A percentile compares a stretch with the other conserved stretches of the same genome.
phyloP scores from a whole-genome alignment of 768 basidiomycete species.

The Suillus occidentalis region DNA sequence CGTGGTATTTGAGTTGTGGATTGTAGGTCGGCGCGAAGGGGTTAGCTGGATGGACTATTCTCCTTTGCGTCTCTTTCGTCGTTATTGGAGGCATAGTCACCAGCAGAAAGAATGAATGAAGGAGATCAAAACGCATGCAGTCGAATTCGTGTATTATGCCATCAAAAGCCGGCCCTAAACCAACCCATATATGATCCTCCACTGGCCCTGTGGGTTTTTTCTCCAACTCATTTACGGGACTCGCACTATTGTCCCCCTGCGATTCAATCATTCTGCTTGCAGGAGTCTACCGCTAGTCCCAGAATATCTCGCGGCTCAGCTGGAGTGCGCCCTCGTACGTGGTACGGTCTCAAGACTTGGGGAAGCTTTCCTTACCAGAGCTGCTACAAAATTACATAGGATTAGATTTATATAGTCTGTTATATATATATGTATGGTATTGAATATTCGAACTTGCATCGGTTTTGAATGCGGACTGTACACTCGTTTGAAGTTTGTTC shows the following conservation, averaged over 20 bases:
- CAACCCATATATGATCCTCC: neutral
- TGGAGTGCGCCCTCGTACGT: conserved; percentile 25
- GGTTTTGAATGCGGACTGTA: no score
- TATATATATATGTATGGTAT: no score
- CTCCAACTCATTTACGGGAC: conserved; percentile 32
- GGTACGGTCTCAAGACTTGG: conserved; percentile 15
- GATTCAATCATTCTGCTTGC: conserved; percentile 17
- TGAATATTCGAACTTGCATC: neutral
- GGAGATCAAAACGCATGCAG: neutral
- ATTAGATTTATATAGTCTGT: neutral
- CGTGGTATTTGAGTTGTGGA: no score
- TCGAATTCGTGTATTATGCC: neutral
- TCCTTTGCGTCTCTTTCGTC: neutral
- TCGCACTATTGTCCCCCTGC: conserved; percentile 40
- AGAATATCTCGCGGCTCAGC: conserved; percentile 27
- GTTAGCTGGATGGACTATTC: no score
- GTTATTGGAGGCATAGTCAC: neutral
- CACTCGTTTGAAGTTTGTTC: no score
- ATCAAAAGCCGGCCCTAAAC: neutral
- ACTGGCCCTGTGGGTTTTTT: neutral
- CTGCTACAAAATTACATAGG: conserved; percentile 20
- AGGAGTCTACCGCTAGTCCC: conserved; percentile 39
- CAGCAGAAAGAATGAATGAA: neutral
- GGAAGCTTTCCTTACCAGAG: conserved; percentile 36
- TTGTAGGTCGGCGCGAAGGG: no score